Evolutionary conservation across 1,284 basidiomycete genomes (phyloP), one percentile per base, ranked within the genome.

Genomic region (Sanghuangporus baumii): DNA sequence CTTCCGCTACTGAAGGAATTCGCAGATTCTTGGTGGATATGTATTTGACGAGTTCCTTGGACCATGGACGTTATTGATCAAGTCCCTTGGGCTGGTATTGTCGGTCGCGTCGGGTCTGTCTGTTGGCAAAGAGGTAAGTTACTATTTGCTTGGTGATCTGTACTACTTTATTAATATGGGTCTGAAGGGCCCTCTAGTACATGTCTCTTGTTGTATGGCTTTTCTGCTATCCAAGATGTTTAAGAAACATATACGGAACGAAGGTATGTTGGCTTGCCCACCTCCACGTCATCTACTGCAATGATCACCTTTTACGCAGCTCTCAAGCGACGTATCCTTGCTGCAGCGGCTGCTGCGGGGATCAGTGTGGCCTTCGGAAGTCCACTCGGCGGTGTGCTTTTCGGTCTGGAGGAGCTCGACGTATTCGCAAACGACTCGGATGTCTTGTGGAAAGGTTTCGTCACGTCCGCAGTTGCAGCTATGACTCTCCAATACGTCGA

Each of bases 31-130:
- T 31, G 83, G 85, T 50, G 88, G 88, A 59, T 89, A 88, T 69
- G 86, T 89, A 16, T 80, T 91, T 51, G 85, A 88, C 67, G 77
- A 82, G 1, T 89, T 89, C 69, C 76, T 91, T 9, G 80, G 83
- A n/a, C 81, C 86, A 0, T 88, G 86, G 87, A 89, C 86, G 0
- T 78, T 91, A 16, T 74, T 90, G 48, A 89, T 91, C 69, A 93
- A 93, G 72, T 84, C 86, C 0, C 73, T 93, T 52, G 91, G 90
- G 6, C 78, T 93, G 37, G 87, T 89, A 6, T 79, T 94, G 8
- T 80, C 88, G 1, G 89, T 91, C n/a, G 88, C 88, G 0, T 90
- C 88, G 9, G 89, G 89, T 0, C 75, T 92, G 14, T 89, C 87
- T 2, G 74, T 92, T 20, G 89, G 89, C 9, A 91, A 92, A 74